Evolutionary conservation across 1,284 basidiomycete genomes (phyloP).

Genomic region (Trametes pubescens): DNA sequence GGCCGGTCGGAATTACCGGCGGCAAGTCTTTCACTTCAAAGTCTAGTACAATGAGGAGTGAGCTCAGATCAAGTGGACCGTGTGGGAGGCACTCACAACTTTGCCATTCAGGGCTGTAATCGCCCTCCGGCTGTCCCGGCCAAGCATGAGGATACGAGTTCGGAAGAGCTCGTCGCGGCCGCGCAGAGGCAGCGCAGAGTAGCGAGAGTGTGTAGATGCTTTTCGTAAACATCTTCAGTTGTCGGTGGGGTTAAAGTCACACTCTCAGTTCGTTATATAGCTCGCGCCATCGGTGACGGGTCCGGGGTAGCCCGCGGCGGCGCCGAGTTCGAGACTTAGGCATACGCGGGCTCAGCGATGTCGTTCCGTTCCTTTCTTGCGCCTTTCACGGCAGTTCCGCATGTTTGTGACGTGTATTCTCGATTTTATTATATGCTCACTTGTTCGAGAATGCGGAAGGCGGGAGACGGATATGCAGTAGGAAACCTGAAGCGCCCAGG

Average conservation of each 20-base stretch:
- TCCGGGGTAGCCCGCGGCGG: too few relatives aligned
- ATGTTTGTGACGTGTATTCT: too few relatives aligned
- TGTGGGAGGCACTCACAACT: conserved; percentile 33
- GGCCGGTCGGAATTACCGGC: conserved; percentile 57
- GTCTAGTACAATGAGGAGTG: conserved; percentile 23
- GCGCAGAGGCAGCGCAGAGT: background rate
- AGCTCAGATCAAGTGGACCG: background rate
- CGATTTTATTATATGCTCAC: too few relatives aligned
- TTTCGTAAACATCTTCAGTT: background rate
- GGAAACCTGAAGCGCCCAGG: too few relatives aligned
- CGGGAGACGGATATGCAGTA: too few relatives aligned
- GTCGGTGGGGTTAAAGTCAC: background rate
- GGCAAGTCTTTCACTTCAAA: conserved; percentile 45
- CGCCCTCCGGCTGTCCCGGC: conserved; percentile 33
- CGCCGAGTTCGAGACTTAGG: background rate
- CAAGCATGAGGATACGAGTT: conserved; percentile 35
- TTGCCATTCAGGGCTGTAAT: conserved; percentile 43
- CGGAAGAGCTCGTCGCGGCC: conserved; percentile 12
- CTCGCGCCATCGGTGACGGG: background rate
- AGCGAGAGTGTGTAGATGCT: background rate
- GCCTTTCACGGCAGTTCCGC: background rate
- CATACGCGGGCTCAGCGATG: conserved; percentile 4
- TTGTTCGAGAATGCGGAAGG: too few relatives aligned
- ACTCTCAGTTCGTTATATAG: background rate
- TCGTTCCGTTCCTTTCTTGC: background rate